phyloP scores from a whole-genome alignment of 306 rosid genomes.

The Gastrolobium bilobum region DNA sequence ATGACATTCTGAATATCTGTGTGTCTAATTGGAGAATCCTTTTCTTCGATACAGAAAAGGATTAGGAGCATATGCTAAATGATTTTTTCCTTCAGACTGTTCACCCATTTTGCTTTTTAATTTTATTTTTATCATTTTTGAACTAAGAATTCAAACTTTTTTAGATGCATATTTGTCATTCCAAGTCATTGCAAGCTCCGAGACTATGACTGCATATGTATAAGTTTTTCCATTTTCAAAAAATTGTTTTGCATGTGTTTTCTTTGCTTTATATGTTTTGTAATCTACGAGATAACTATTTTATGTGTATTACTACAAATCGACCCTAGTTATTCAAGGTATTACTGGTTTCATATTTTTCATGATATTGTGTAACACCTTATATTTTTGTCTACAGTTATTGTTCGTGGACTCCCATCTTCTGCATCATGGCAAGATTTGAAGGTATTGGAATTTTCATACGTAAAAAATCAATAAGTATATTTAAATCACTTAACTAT shows the following conservation, averaged over 20 bases:
- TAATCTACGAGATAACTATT: constrained; percentile 4
- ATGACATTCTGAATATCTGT: too few species aligned
- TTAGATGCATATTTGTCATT: too few species aligned
- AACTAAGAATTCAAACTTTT: too few species aligned
- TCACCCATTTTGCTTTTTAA: too few species aligned
- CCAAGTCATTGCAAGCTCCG: too few species aligned
- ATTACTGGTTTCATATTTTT: neutral
- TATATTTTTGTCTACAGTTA: constrained; percentile 60
- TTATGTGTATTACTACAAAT: neutral
- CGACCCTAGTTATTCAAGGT: neutral
- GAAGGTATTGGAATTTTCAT: constrained; percentile 67
- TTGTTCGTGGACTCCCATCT: constrained; percentile 98
- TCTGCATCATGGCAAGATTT: constrained; percentile 99
- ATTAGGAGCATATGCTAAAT: too few species aligned
- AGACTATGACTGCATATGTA: too few species aligned
- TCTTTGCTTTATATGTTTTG: constrained; percentile 17
- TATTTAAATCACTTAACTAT: constrained; percentile 13
- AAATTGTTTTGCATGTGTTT: neutral
- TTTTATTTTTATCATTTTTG: too few species aligned
- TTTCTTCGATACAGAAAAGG: too few species aligned
- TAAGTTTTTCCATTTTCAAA: neutral
- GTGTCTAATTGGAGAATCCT: too few species aligned
- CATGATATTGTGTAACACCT: neutral
- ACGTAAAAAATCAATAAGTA: neutral
- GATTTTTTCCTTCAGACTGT: too few species aligned